phyloP scores from a whole-genome alignment of 1,139 yeast species.

The Kodamaea sp. region DNA sequence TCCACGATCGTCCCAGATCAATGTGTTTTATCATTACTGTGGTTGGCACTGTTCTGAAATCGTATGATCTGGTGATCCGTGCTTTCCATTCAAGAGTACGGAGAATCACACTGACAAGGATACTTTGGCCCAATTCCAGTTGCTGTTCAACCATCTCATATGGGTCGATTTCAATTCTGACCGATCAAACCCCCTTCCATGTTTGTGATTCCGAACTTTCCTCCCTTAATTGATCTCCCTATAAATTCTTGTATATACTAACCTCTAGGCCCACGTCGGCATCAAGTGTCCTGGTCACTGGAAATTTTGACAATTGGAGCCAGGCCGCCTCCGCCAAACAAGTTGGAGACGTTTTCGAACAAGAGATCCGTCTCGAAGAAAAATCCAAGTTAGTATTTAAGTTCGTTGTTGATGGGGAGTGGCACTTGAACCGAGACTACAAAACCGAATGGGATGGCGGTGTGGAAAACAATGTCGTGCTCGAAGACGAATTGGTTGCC shows the following conservation, averaged over 20 bases:
- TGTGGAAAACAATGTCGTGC: constrained; percentile 38
- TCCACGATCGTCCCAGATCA: too few species aligned
- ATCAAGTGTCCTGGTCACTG: constrained; percentile 36
- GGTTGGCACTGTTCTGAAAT: too few species aligned
- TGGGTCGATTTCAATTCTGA: too few species aligned
- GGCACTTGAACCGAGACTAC: constrained; percentile 34
- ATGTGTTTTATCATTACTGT: too few species aligned
- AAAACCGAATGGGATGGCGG: constrained; percentile 35
- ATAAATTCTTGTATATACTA: constrained; percentile 2
- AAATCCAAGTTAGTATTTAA: constrained; percentile 29
- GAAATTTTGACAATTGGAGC: constrained; percentile 46
- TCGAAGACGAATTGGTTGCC: constrained; percentile 26
- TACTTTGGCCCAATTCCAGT: too few species aligned
- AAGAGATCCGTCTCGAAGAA: constrained; percentile 13
- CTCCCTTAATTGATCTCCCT: too few species aligned
- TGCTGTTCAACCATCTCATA: too few species aligned
- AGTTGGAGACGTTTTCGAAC: constrained; percentile 19
- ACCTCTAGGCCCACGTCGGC: constrained; percentile 10
- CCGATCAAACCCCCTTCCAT: too few species aligned
- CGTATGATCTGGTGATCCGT: too few species aligned
- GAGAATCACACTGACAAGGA: too few species aligned
- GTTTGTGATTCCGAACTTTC: background rate
- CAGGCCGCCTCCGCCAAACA: constrained; percentile 17
- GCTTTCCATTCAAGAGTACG: too few species aligned
- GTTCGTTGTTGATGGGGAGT: constrained; percentile 39